These are phyloP conservation scores for Volvox africanus DNA, from an alignment of 139 green algal genomes.

Conservation along the genomic window DNA sequence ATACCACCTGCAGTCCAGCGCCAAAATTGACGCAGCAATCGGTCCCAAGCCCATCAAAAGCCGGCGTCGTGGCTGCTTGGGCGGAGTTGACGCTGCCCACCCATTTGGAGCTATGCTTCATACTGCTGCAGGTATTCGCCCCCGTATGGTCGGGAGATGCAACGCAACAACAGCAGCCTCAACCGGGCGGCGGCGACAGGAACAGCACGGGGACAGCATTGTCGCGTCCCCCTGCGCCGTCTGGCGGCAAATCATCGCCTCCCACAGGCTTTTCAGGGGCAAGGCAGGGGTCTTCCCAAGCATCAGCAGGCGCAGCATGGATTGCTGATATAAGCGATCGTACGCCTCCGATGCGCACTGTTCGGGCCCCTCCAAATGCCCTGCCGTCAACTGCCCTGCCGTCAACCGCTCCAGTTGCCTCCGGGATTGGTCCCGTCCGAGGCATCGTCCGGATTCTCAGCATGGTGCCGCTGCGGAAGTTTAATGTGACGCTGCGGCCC, in stretches of 20 bases:
- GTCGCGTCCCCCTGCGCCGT: no score
- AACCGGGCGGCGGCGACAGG: neutral
- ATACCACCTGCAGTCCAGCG: neutral
- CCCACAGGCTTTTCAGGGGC: neutral
- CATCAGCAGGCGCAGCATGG: no score
- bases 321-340: no score
- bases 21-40: neutral
- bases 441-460: neutral
- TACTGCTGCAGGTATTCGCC: neutral
- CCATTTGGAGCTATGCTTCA: neutral
- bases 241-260: neutral
- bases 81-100: neutral
- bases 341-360: no score
- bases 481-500: conserved; percentile 17
- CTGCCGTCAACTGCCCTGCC: neutral
- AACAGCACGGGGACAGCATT: neutral
- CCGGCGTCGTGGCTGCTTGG: neutral
- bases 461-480: neutral
- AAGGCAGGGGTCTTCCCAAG: no score
- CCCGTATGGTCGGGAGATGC: neutral
- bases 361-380: no score
- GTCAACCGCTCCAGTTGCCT: neutral
- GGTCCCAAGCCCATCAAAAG: neutral
- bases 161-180: neutral
- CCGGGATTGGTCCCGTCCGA: neutral